Evolutionary conservation across 2,329 filamentous ascomycete species (phyloP), one percentile per base, ranked within the genome.

Genomic region (Aspergillus brasiliensis): DNA sequence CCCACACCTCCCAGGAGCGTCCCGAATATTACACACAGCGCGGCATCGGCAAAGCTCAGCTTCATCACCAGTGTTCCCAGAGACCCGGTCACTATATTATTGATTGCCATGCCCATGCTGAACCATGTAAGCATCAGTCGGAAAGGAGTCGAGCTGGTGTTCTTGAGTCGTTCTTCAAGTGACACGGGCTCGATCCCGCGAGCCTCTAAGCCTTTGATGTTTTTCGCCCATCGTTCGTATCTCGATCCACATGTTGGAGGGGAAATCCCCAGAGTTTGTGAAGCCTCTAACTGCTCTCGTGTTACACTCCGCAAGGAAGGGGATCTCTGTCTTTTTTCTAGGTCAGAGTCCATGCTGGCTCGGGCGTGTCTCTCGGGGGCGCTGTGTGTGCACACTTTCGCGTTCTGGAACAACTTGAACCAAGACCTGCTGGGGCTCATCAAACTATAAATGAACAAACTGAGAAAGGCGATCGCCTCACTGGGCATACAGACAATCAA

Each of bases 71-170:
- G 57, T 5, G 78, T 78, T 6, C 79, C 77, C 19, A 79, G 67
- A n/a, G 79, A 72, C 8, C 77, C 78, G 7, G 77, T 70, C 19
- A 75, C 69, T 25, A 80, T 72, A 53, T 80, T 80, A 60, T 77
- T 79, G 1, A 73, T 70, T 1, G 73, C 71, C 62, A 78, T 69
- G 17, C 74, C 72, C 67, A 77, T 76, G 40, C 75, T 76, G 48
- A 77, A 75, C 75, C 75, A 78, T 51, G 78, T 72, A 3, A 74
- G 62, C 19, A 72, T 48, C 66, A 74, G 73, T 47, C 73, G 67
- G n/a, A 74, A 63, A 7, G 65, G 66, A 1, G 65, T 65, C 1
- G 69, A 69, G 21, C 67, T 25, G 23, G 65, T 71, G 15, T 68
- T 56, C 17, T 64, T 58, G 42, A 73, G 56, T 17, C 72, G 70